These are phyloP conservation scores for Betula pendula DNA, from an alignment of 306 rosid species.

Conservation along the genomic window DNA sequence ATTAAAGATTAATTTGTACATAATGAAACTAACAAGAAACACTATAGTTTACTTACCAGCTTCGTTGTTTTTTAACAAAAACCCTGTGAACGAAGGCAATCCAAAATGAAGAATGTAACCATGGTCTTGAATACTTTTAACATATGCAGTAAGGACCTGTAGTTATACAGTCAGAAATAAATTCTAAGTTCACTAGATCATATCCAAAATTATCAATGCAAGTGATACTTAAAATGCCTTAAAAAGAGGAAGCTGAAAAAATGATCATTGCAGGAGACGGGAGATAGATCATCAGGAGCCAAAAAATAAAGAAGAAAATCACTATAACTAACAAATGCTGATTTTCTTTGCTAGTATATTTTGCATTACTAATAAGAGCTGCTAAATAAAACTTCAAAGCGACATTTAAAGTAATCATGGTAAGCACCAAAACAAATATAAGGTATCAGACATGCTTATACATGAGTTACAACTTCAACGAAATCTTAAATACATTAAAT, in stretches of 20 bases:
- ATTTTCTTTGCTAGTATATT: neutral
- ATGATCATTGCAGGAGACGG: neutral
- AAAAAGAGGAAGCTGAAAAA: neutral
- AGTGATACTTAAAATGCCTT: neutral
- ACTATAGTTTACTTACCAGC: constrained; percentile 38
- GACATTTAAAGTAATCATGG: neutral
- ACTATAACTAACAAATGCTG: neutral
- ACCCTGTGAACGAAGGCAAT: constrained; percentile 71
- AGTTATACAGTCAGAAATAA: constrained; percentile 14
- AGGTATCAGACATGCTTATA: neutral
- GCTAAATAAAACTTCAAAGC: neutral
- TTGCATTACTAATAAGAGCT: neutral
- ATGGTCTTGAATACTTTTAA: constrained; percentile 94
- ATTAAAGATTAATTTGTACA: constrained; percentile 15
- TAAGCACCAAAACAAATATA: neutral
- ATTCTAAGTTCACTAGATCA: neutral
- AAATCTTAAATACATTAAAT: neutral
- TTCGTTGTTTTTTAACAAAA: constrained; percentile 59
- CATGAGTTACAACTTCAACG: neutral
- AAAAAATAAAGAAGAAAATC: too few species aligned
- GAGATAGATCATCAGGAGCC: neutral
- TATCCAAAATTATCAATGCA: neutral
- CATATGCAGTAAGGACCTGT: constrained; percentile 82
- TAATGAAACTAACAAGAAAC: constrained; percentile 11
- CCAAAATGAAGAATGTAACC: constrained; percentile 99